phyloP scores from a whole-genome alignment of 306 rosid genomes.

The Adenanthera pavonina region DNA sequence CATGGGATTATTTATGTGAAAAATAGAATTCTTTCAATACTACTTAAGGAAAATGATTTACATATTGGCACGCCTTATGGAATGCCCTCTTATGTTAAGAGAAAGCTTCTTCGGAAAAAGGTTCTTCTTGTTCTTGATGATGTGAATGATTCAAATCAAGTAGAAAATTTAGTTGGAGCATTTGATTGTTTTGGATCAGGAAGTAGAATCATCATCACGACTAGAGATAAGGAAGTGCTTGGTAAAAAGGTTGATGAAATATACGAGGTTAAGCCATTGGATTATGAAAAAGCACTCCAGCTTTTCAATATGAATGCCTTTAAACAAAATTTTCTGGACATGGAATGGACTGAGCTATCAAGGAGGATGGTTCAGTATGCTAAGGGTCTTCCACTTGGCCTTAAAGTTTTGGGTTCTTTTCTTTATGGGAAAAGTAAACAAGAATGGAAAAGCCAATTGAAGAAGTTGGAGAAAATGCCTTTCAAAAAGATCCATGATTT shows the following conservation, averaged over 20 bases:
- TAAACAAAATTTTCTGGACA: background rate
- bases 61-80: constrained; percentile 12
- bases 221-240: constrained; percentile 16
- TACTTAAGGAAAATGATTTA: background rate
- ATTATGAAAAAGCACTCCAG: background rate
- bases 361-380: constrained; percentile 8
- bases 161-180: constrained; percentile 23
- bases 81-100: background rate
- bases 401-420: constrained; percentile 8
- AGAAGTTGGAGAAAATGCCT: constrained; percentile 1
- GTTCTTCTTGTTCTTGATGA: constrained; percentile 26
- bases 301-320: constrained; percentile 14
- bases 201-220: constrained; percentile 6
- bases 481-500: constrained; percentile 2
- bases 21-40: background rate
- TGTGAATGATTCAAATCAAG: background rate
- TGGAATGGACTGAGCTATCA: constrained; percentile 6
- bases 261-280: constrained; percentile 3
- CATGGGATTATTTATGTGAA: constrained; percentile 15
- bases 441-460: constrained; percentile 24
- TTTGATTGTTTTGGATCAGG: constrained; percentile 1
- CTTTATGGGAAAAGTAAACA: background rate
- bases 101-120: constrained; percentile 3
- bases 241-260: background rate
- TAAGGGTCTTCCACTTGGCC: constrained; percentile 1